These are phyloP conservation scores for Ceratocystis variospora DNA, from an alignment of 2,329 filamentous ascomycete genomes.

Conservation along the genomic window DNA sequence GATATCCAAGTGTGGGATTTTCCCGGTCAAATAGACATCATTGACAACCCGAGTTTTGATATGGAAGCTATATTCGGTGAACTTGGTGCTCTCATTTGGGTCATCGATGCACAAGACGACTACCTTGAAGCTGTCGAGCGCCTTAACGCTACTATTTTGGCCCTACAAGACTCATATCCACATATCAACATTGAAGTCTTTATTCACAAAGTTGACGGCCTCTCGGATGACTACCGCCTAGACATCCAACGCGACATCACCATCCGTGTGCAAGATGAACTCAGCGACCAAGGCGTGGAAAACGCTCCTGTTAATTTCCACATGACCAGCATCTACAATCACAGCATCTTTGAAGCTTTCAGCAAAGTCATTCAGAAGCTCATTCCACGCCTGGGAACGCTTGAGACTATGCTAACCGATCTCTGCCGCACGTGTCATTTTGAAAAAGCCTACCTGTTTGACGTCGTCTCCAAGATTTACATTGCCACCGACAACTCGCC, in stretches of 20 bases:
- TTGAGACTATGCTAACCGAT: slow-evolving; percentile 88
- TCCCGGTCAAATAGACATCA: slow-evolving; percentile 79
- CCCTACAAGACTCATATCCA: slow-evolving; percentile 68
- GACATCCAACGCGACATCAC: slow-evolving; percentile 95
- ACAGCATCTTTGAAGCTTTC: slow-evolving; percentile 96
- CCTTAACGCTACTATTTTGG: slow-evolving; percentile 77
- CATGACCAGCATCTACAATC: slow-evolving; percentile 94
- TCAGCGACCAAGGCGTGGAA: slow-evolving; percentile 84
- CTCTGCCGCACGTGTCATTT: slow-evolving; percentile 88
- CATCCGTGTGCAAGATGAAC: slow-evolving; percentile 89
- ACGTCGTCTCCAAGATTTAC: slow-evolving; percentile 96
- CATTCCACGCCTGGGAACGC: slow-evolving; percentile 79
- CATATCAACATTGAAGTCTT: slow-evolving; percentile 97
- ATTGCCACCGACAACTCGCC: slow-evolving; percentile 91
- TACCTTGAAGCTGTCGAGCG: slow-evolving; percentile 83
- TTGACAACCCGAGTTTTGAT: slow-evolving; percentile 78
- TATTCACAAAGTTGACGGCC: slow-evolving; percentile 96
- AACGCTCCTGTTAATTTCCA: slow-evolving; percentile 92
- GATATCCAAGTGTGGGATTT: slow-evolving; percentile 99
- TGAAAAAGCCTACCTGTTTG: slow-evolving; percentile 96
- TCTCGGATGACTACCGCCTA: slow-evolving; percentile 90
- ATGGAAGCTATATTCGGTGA: slow-evolving; percentile 88
- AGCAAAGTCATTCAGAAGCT: slow-evolving; percentile 97
- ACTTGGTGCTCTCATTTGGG: slow-evolving; percentile 91
- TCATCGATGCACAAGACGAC: slow-evolving; percentile 96